phyloP scores from a whole-genome alignment of 352 stramenopile species.

The Phytophthora multivora region DNA sequence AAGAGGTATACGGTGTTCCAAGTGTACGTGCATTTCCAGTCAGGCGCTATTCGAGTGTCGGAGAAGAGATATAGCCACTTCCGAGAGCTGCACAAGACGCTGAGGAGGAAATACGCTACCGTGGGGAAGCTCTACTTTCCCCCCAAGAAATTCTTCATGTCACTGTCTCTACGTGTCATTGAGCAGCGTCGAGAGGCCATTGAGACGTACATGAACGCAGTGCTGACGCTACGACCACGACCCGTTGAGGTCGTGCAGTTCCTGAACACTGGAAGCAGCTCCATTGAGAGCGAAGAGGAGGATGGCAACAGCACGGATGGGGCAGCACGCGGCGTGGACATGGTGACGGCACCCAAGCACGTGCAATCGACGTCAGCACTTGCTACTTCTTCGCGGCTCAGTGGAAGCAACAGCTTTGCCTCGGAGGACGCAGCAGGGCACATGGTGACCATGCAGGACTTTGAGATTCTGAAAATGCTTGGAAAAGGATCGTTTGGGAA shows the following conservation, averaged over 20 bases:
- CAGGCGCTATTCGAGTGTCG: constrained; percentile 54
- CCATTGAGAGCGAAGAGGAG: constrained; percentile 66
- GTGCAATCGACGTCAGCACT: constrained; percentile 35
- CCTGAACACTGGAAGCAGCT: constrained; percentile 45
- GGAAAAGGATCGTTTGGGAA: constrained; percentile 97
- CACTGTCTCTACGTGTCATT: constrained; percentile 86
- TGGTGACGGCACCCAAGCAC: constrained; percentile 30
- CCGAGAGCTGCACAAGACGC: constrained; percentile 79
- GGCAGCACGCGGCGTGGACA: constrained; percentile 28
- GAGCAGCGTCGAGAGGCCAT: constrained; percentile 83
- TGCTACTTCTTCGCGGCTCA: constrained; percentile 24
- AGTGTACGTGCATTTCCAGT: constrained; percentile 80
- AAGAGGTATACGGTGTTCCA: constrained; percentile 85
- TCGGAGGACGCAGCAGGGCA: constrained; percentile 30
- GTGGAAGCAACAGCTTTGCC: constrained; percentile 25
- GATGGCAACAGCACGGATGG: constrained; percentile 53
- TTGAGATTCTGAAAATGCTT: constrained; percentile 98
- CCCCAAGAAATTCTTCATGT: constrained; percentile 89
- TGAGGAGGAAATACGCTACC: constrained; percentile 79
- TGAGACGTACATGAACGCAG: constrained; percentile 83
- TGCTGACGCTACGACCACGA: constrained; percentile 71
- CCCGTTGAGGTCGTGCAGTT: constrained; percentile 76
- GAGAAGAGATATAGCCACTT: constrained; percentile 89
- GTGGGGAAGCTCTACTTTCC: constrained; percentile 87
- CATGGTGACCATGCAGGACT: constrained; percentile 83